Percentiles rank a stretch among this genome's conserved stretches.
Conservation (phyloP, 2,329 filamentous ascomycete species). For the Sphaerulina vaccinii region DNA sequence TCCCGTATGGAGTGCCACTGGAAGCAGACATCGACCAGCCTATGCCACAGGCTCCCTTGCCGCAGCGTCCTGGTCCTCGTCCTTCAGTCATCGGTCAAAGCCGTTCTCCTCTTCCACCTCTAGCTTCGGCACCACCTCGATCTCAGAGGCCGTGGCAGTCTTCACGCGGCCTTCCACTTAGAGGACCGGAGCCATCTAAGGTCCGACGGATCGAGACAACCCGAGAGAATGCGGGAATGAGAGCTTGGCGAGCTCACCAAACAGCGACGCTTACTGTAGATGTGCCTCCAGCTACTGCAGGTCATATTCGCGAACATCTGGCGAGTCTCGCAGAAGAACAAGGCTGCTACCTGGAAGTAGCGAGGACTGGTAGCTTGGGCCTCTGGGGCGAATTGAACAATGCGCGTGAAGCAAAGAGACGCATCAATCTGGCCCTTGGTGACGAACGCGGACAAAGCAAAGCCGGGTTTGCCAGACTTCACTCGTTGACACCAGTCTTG, state of each 20-base stretch:
- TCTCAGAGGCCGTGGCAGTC: background rate
- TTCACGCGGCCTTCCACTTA: background rate
- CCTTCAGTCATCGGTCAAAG: background rate
- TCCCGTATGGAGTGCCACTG: too few species aligned
- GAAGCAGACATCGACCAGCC: too few species aligned
- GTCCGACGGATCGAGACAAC: background rate
- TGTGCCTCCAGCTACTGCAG: slow-evolving; percentile 26
- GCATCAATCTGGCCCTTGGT: slow-evolving; percentile 13
- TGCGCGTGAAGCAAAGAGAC: slow-evolving; percentile 20
- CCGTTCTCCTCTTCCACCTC: background rate
- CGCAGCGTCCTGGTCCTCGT: background rate
- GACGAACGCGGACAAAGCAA: slow-evolving; percentile 2
- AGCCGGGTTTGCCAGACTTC: slow-evolving; percentile 24
- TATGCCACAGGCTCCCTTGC: too few species aligned
- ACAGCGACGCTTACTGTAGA: slow-evolving; percentile 16
- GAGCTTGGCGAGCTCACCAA: slow-evolving; percentile 22
- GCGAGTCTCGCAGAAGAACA: slow-evolving; percentile 22
- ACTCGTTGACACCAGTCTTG: slow-evolving; percentile 26
- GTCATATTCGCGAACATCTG: slow-evolving; percentile 10
- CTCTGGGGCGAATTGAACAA: slow-evolving; percentile 31
- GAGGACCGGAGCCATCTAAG: background rate
- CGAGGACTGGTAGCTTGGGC: slow-evolving; percentile 19
- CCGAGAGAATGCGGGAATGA: slow-evolving; percentile 22
- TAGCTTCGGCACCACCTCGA: too few species aligned
- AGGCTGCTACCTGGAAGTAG: slow-evolving; percentile 25